Evolutionary conservation across 345 rosid species (phyloP), one percentile per base, ranked within the genome.

Genomic region (Salix dunnii): DNA sequence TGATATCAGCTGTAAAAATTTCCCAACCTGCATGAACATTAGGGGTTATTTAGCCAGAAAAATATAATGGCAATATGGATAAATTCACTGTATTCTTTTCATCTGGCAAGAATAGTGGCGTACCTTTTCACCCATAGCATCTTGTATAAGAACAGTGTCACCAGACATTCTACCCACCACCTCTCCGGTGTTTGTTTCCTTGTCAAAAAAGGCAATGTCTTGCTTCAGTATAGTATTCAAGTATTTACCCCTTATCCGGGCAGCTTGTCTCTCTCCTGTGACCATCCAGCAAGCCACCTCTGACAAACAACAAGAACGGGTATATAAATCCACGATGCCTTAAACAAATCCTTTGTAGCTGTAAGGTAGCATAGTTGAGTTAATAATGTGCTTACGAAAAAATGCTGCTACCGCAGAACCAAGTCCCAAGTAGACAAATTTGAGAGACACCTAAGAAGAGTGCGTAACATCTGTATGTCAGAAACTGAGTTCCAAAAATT

Each of bases 61-160:
- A 71, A 25, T 2, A 46, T 4, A 23, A 0, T 0, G 13, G 48
- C 2, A 36, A 25, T 53, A 36, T 36, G 38, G 12, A 21, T 33
- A 20, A 23, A 38, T 58, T 73, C 51, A 36, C n/a, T 7, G 14
- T 28, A 36, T 31, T 21, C 21, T 46, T 43, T 18, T 13, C n/a
- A 58, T 55, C 18, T 13, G 48, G 35, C n/a, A 14, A 18, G 48
- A 28, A n/a, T 1, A 40, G 17, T n/a, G 6, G 61, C 21, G 42
- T 81, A 94, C 98, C 91, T 92, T 94, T 80, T 94, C 98, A 11
- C 98, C 98, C 96, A 94, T 94, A 55, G 98, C 98, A 23, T 94
- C 96, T 82, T 92, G 97, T 70, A 94, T 94, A 38, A 94, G 90
- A 61, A 91, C 98, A 2, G 97, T 94, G 83, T 94, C 98, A 31